Conservation (phyloP, 805 yeast species). For the Schizosaccharomyces lindneri region DNA sequence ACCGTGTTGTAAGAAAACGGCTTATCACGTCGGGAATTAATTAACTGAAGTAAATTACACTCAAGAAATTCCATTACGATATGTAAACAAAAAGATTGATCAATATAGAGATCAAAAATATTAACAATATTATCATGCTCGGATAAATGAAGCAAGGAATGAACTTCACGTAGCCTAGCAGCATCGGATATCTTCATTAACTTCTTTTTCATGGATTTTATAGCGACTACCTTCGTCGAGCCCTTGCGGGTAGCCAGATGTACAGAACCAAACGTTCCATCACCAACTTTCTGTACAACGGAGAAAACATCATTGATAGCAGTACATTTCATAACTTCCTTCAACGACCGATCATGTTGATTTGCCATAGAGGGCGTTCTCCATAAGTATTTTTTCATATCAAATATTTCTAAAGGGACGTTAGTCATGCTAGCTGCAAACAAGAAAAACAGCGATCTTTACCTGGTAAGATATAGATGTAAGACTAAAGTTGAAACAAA, state of each 20-base stretch:
- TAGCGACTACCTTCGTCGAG: slow-evolving; percentile 29
- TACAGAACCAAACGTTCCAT: slow-evolving; percentile 15
- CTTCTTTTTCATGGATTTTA: slow-evolving; percentile 48
- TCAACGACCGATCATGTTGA: background rate
- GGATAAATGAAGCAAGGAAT: slow-evolving; percentile 22
- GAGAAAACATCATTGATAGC: background rate
- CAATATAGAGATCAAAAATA: slow-evolving; percentile 57
- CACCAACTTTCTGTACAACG: slow-evolving; percentile 10
- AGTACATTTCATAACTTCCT: background rate
- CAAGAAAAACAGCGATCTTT: too few relatives aligned
- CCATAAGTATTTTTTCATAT: background rate
- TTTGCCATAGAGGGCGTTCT: background rate
- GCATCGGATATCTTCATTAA: slow-evolving; percentile 30
- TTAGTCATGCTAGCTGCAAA: too few relatives aligned
- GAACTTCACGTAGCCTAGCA: slow-evolving; percentile 17
- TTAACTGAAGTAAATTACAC: slow-evolving; percentile 54
- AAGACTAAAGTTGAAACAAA: too few relatives aligned
- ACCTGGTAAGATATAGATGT: too few relatives aligned
- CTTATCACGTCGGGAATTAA: slow-evolving; percentile 22
- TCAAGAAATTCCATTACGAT: slow-evolving; percentile 79
- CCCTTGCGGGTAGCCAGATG: slow-evolving; percentile 7
- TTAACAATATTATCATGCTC: slow-evolving; percentile 51
- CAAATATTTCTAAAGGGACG: background rate
- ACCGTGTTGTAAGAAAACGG: background rate
- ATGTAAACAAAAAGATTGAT: slow-evolving; percentile 34